phyloP scores from a whole-genome alignment of 139 green algal species.

The Pycnococcus provasolii region DNA sequence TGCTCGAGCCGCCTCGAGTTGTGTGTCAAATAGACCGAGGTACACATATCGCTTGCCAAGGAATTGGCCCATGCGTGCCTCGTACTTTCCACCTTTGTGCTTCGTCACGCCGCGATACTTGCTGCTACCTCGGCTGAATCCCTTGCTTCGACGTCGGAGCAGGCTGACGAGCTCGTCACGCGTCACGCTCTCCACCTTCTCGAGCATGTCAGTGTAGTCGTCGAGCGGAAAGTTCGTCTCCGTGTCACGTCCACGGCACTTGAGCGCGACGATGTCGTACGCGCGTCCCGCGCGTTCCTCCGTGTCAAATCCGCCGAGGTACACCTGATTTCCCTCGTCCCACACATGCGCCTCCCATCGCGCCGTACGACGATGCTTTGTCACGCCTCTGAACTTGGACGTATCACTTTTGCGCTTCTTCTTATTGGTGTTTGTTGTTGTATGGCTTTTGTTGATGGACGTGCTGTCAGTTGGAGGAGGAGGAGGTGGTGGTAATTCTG shows the following conservation, averaged over 20 bases:
- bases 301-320: slow-evolving; percentile 18
- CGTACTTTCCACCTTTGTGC: slow-evolving; percentile 31
- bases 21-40: slow-evolving; percentile 28
- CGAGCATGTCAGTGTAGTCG: not conserved
- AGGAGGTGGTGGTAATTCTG: no score
- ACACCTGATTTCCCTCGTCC: slow-evolving; percentile 21
- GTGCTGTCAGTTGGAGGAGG: no score
- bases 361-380: slow-evolving; percentile 25
- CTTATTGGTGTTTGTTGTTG: not conserved
- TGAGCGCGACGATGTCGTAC: slow-evolving; percentile 23
- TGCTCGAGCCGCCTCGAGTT: slow-evolving; percentile 27
- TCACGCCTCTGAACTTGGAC: slow-evolving; percentile 26
- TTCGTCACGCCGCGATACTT: slow-evolving; percentile 31
- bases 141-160: slow-evolving; percentile 19
- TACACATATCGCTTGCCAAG: slow-evolving; percentile 64
- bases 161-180: slow-evolving; percentile 27
- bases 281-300: not conserved
- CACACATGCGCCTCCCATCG: slow-evolving; percentile 32
- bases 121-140: slow-evolving; percentile 19
- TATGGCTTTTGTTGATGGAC: no score
- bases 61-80: slow-evolving; percentile 33
- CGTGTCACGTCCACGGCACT: not conserved
- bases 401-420: not conserved
- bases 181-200: slow-evolving; percentile 16
- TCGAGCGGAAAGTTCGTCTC: slow-evolving; percentile 19